A percentile compares a stretch with the other conserved stretches of the same genome.
Conservation (phyloP, 208 protist genomes). For the Crithidia acanthocephali region DNA sequence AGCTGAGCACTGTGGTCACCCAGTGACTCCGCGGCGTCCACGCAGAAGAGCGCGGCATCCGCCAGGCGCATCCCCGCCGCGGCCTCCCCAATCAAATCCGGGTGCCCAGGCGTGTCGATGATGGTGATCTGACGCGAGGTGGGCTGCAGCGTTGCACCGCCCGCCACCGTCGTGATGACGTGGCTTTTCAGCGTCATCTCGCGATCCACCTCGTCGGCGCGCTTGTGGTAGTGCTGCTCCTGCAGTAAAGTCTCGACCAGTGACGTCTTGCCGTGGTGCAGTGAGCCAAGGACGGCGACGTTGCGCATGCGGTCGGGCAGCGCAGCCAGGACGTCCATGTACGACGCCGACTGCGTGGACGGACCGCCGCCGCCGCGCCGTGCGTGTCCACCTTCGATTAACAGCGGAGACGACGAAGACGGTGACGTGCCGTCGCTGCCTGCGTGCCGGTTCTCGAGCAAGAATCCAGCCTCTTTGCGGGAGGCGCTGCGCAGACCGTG, state of each 20-base stretch:
- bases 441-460: slow-evolving; percentile 40
- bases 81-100: slow-evolving; percentile 97
- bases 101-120: slow-evolving; percentile 99
- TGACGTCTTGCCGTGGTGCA: slow-evolving; percentile 98
- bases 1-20: slow-evolving; percentile 77
- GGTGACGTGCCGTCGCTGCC: slow-evolving; percentile 1
- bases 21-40: slow-evolving; percentile 98
- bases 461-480: slow-evolving; percentile 32
- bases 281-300: slow-evolving; percentile 93
- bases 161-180: slow-evolving; percentile 56
- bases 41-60: slow-evolving; percentile 97
- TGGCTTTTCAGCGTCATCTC: slow-evolving; percentile 74
- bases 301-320: slow-evolving; percentile 93
- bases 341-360: slow-evolving; percentile 25
- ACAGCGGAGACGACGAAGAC: slow-evolving; percentile 36
- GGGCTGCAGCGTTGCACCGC: slow-evolving; percentile 51
- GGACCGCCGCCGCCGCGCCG: background rate
- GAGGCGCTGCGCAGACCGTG: slow-evolving; percentile 11
- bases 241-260: slow-evolving; percentile 89
- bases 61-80: slow-evolving; percentile 92
- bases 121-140: slow-evolving; percentile 93
- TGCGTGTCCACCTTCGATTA: slow-evolving; percentile 16
- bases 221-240: slow-evolving; percentile 46
- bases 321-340: slow-evolving; percentile 50
- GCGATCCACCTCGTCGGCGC: slow-evolving; percentile 67